These are phyloP conservation scores for Aspergillus texensis DNA, from an alignment of 2,329 filamentous ascomycete genomes.

Conservation along the genomic window DNA sequence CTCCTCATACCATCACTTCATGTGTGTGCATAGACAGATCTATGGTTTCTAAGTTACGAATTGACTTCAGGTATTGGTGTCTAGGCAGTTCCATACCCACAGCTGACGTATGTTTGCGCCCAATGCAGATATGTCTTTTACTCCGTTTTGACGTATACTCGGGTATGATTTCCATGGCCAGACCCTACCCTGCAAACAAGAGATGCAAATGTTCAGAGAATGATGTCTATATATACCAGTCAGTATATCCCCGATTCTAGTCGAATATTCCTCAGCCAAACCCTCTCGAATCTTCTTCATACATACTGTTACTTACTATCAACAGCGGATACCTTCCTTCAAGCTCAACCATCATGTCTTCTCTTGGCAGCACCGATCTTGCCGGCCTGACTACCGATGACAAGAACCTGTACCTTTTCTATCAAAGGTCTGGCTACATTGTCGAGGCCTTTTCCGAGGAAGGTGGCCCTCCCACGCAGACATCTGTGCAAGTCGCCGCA, in stretches of 20 bases:
- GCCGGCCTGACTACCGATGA: not conserved
- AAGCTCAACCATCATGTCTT: not conserved
- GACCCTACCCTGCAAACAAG: not conserved
- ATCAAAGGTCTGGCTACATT: not conserved
- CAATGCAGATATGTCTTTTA: not conserved
- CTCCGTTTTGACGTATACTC: not conserved
- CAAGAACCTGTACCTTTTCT: not conserved
- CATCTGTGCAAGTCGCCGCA: not conserved
- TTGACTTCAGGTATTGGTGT: not conserved
- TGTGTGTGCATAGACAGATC: not conserved
- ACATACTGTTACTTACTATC: not conserved
- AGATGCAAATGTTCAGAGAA: not conserved
- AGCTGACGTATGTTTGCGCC: not conserved
- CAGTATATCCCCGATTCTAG: not conserved
- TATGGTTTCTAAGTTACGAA: not conserved
- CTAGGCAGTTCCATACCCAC: not conserved
- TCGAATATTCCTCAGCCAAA: not conserved
- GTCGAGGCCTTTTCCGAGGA: not conserved
- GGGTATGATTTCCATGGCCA: not conserved
- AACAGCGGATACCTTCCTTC: not conserved
- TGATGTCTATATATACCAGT: not conserved
- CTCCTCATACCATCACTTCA: not conserved
- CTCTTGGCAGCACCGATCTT: constrained; percentile 3
- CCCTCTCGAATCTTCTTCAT: too few relatives aligned
- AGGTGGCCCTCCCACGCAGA: not conserved